Conservation (phyloP, 257 asterid genomes). For the Striga asiatica region DNA sequence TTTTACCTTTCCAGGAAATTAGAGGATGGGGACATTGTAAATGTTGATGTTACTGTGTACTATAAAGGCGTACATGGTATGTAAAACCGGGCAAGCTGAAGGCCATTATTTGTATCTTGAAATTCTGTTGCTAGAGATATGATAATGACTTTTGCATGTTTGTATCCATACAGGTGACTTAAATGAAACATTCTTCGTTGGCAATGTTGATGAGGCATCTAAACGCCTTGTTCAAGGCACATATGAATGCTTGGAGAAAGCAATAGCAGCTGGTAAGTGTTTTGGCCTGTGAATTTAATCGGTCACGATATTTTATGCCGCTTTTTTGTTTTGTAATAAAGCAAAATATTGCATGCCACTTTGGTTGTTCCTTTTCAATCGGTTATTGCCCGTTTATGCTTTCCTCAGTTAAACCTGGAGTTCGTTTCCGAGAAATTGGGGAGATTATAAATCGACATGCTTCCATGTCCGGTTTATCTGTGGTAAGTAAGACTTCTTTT, state of each 20-base stretch:
- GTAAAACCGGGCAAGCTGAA: constrained; percentile 6
- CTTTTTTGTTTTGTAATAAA: too few species aligned
- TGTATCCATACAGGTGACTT: constrained; percentile 65
- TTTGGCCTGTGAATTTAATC: constrained; percentile 2
- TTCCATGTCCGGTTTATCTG: constrained; percentile 84
- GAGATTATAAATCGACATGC: constrained; percentile 87
- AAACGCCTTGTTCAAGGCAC: constrained; percentile 75
- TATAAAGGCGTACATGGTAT: constrained; percentile 93
- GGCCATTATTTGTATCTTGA: background rate
- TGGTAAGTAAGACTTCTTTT: constrained; percentile 36
- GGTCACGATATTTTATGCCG: too few species aligned
- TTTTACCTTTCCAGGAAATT: constrained; percentile 51
- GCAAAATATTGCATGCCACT: background rate
- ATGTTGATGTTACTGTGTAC: constrained; percentile 80
- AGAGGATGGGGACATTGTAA: constrained; percentile 95
- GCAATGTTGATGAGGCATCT: constrained; percentile 88
- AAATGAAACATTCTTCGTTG: constrained; percentile 90
- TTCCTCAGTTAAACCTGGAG: constrained; percentile 80
- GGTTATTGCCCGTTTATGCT: too few species aligned
- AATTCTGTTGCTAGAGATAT: background rate
- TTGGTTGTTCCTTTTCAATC: background rate
- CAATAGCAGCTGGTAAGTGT: constrained; percentile 71
- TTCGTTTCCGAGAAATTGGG: constrained; percentile 88
- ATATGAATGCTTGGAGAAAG: constrained; percentile 91
- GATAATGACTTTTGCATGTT: background rate